Conservation (phyloP, 2,329 filamentous ascomycete species). For the Neocucurbitaria cava region DNA sequence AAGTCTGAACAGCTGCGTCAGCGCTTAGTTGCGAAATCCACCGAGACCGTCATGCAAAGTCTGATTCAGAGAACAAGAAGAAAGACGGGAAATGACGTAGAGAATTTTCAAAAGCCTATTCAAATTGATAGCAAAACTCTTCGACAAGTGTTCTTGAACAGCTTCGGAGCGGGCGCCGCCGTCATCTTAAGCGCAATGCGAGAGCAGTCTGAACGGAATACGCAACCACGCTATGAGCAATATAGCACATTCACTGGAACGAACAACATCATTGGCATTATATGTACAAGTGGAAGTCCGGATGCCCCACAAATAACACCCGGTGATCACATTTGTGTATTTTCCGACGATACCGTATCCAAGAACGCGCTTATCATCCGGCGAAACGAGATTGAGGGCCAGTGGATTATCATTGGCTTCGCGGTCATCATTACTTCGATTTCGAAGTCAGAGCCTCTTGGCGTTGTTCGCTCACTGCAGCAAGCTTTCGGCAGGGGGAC, state of each 20-base stretch:
- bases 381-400: background rate
- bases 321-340: constrained; percentile 15
- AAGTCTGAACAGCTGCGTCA: constrained; percentile 10
- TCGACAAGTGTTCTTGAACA: constrained; percentile 5
- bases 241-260: constrained; percentile 18
- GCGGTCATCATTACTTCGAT: constrained; percentile 9
- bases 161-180: constrained; percentile 4
- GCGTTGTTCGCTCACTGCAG: background rate
- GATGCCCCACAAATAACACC: constrained; percentile 4
- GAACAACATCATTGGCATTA: constrained; percentile 15
- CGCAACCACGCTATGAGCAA: constrained; percentile 2
- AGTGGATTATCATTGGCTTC: constrained; percentile 17
- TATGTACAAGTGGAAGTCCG: constrained; percentile 5
- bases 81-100: background rate
- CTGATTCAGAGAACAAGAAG: background rate
- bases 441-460: background rate
- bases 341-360: constrained; percentile 10
- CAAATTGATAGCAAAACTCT: background rate
- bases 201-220: constrained; percentile 5
- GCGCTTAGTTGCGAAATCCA: constrained; percentile 8
- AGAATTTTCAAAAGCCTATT: background rate
- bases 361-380: constrained; percentile 15
- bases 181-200: background rate
- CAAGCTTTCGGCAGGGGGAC: background rate
- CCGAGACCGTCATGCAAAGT: constrained; percentile 7